Evolutionary conservation across 768 basidiomycete species (phyloP), one percentile per base, ranked within the genome.

Genomic region (Omphalotus guepiniiformis): DNA sequence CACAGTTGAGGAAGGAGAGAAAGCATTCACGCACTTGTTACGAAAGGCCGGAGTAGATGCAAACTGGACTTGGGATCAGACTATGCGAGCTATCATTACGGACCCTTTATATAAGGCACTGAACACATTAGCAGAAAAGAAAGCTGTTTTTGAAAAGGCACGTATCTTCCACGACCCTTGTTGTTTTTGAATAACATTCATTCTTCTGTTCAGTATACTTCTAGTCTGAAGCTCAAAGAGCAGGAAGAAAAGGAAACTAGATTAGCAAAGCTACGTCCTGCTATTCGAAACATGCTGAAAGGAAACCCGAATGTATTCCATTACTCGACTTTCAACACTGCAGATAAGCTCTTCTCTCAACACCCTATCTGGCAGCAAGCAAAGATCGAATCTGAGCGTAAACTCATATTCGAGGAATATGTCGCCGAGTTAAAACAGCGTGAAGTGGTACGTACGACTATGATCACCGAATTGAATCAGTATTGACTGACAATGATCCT

Each of bases 41-140:
- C 78, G 85, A 56, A 92, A 91, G 68, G 86, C 89, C 38, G 90
- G 90, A 26, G 88, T 98, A 35, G 90, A 92, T 65, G 83, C 87
- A 37, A 84, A 78, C 53, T 97, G 91, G 89, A 92, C 92, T 28
- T 99, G 96, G 96, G 96, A 99, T 64, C 84, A 90, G 70, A 93
- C 93, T 43, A 96, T 98, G 90, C 80, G 94, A 62, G 88, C 91
- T 58, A 93, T 96, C 66, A 95, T 99, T 67, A 97, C 93, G 57
- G 95, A 98, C 72, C 95, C 96, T 36, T 67, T 96, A 54, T 99
- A 97, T 71, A 94, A 92, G 71, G 87, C 93, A 36, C 74, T 99
- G 51, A 88, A 88, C 61, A 92, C 88, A 37, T 75, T 97, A 39
- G 92, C 92, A 13, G 93, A 99, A 69, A 94, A 93, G 71, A 98